These are phyloP conservation scores for Escovopsis weberi DNA, from an alignment of 2,329 filamentous ascomycete species.

Conservation along the genomic window DNA sequence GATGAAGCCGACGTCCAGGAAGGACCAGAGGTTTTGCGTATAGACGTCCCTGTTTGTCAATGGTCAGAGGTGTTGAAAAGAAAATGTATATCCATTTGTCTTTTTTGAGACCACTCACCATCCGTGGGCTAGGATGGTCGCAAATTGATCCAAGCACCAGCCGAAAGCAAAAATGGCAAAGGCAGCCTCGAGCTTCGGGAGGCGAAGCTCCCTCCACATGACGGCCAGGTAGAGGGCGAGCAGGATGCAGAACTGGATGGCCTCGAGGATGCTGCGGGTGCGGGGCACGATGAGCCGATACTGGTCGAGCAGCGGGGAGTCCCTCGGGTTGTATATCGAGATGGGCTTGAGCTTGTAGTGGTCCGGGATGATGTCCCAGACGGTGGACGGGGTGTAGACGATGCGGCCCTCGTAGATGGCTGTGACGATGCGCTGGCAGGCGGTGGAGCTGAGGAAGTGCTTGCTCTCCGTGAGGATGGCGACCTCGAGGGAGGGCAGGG, in stretches of 20 bases:
- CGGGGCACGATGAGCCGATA: conserved; percentile 73
- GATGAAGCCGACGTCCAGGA: conserved; percentile 69
- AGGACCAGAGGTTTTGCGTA: conserved; percentile 79
- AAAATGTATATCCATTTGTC: not conserved
- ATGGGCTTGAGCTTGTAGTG: conserved; percentile 77
- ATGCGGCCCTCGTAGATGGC: conserved; percentile 71
- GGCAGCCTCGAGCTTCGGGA: conserved; percentile 45
- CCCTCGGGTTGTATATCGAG: conserved; percentile 62
- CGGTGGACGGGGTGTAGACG: conserved; percentile 68
- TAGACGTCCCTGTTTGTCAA: conserved; percentile 52
- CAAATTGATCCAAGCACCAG: conserved; percentile 66
- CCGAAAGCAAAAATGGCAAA: conserved; percentile 65
- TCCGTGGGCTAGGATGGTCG: conserved; percentile 61
- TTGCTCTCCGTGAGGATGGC: conserved; percentile 76
- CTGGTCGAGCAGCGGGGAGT: conserved; percentile 66
- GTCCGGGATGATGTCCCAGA: conserved; percentile 73
- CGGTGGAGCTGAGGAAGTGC: conserved; percentile 59
- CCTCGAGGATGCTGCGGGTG: conserved; percentile 61
- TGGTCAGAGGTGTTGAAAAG: not conserved
- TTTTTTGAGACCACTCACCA: conserved; percentile 26
- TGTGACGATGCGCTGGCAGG: conserved; percentile 68
- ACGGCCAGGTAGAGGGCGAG: conserved; percentile 55
- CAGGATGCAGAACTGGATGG: conserved; percentile 57
- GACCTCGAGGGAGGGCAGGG: conserved; percentile 65
- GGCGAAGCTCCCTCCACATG: conserved; percentile 46